Evolutionary conservation across 2,329 filamentous ascomycete species (phyloP).

Genomic region (Calonectria pauciramosa): DNA sequence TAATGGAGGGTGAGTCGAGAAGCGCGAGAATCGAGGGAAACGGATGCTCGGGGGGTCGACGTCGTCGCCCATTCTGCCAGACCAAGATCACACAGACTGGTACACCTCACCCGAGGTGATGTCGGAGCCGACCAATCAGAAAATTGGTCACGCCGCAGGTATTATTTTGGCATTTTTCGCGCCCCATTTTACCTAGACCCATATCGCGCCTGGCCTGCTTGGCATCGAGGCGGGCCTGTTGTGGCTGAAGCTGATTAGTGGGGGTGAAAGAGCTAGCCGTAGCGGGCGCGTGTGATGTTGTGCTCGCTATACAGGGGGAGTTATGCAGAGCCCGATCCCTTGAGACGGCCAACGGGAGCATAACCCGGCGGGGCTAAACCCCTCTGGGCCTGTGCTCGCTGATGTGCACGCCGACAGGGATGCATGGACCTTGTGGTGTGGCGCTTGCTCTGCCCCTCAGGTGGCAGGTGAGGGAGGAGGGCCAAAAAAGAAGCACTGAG

Average conservation of each 20-base stretch:
- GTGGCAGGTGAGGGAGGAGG: conserved; percentile 44
- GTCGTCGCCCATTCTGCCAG: conserved; percentile 46
- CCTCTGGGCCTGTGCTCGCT: conserved; percentile 30
- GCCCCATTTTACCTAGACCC: conserved; percentile 49
- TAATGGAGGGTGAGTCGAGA: conserved; percentile 46
- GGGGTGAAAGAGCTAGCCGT: conserved; percentile 14
- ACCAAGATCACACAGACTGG: conserved; percentile 51
- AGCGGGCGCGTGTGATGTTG: conserved; percentile 22
- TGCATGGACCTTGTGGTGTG: conserved; percentile 40
- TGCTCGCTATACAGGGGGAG: conserved; percentile 15
- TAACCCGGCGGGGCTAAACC: conserved; percentile 25
- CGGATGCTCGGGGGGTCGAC: conserved; percentile 46
- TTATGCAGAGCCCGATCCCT: conserved; percentile 31
- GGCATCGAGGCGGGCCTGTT: conserved; percentile 37
- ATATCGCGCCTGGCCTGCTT: conserved; percentile 43
- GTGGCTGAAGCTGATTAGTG: conserved; percentile 46
- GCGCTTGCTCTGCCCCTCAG: conserved; percentile 43
- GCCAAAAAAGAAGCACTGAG: conserved; percentile 34
- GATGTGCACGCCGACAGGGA: conserved; percentile 37
- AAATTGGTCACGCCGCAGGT: conserved; percentile 52
- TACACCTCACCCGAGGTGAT: conserved; percentile 52
- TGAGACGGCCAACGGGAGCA: conserved; percentile 11
- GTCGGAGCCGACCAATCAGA: conserved; percentile 55
- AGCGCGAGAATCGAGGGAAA: conserved; percentile 47
- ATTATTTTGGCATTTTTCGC: conserved; percentile 52